Conservation (phyloP, 441 rosid species). For the Metrosideros polymorpha region DNA sequence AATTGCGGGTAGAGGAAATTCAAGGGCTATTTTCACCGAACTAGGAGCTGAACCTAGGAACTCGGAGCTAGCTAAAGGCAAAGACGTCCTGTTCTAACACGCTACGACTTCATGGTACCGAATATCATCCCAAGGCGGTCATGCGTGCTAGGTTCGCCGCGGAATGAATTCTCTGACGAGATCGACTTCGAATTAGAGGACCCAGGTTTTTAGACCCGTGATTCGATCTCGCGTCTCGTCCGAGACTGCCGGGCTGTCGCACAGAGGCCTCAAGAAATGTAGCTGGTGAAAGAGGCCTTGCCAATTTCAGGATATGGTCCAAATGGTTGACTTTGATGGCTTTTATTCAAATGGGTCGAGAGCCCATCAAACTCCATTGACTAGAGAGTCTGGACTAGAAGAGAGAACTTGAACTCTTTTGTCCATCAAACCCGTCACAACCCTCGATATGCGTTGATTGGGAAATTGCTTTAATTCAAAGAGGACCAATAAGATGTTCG, state of each 20-base stretch:
- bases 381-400: neutral
- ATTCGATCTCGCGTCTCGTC: neutral
- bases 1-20: neutral
- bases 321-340: neutral
- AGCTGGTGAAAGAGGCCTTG: neutral
- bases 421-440: neutral
- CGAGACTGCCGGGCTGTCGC: neutral
- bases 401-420: neutral
- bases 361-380: neutral
- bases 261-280: neutral
- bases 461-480: neutral
- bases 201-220: neutral
- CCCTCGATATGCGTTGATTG: neutral
- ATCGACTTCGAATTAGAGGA: neutral
- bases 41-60: neutral
- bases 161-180: neutral
- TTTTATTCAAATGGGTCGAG: neutral
- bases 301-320: neutral
- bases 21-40: no score
- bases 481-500: neutral
- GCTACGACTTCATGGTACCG: neutral
- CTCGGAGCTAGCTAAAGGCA: neutral
- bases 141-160: neutral
- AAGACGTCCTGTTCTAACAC: neutral
- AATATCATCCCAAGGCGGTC: neutral